phyloP scores from a whole-genome alignment of 352 stramenopile genomes.

The Pythium myriotylum region DNA sequence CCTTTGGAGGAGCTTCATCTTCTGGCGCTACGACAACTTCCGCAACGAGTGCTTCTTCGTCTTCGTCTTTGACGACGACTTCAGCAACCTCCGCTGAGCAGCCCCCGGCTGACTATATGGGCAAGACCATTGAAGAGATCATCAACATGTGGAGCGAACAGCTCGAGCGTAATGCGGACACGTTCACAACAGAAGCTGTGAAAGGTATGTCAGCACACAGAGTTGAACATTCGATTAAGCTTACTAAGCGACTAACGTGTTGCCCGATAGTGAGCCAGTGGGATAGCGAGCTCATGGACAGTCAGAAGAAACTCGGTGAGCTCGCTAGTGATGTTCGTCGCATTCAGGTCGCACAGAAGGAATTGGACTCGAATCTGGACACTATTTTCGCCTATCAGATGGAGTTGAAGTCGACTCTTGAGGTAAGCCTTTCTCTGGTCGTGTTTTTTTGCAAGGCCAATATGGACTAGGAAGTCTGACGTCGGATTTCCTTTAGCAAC shows the following conservation, averaged over 20 bases:
- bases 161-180: conserved; percentile 80
- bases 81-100: conserved; percentile 53
- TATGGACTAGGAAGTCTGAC: conserved; percentile 1
- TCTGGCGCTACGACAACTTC: conserved; percentile 15
- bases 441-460: neutral
- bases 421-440: conserved; percentile 53
- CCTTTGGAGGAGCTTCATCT: conserved; percentile 27
- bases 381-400: conserved; percentile 90
- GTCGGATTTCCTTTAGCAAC: conserved; percentile 45
- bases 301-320: conserved; percentile 83
- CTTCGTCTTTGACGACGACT: conserved; percentile 16
- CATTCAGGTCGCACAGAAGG: conserved; percentile 86
- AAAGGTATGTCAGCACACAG: conserved; percentile 53
- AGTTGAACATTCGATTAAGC: neutral
- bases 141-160: conserved; percentile 92
- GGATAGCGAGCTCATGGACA: conserved; percentile 86
- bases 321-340: conserved; percentile 81
- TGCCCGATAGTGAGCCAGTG: conserved; percentile 67
- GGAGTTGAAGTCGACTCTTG: conserved; percentile 87
- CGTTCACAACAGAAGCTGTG: conserved; percentile 87
- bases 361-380: conserved; percentile 85
- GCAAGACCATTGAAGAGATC: conserved; percentile 87
- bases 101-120: conserved; percentile 83
- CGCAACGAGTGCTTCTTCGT: conserved; percentile 22
- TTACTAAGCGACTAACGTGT: neutral